phyloP scores from a whole-genome alignment of 306 rosid genomes.

The Ormosia emarginata region DNA sequence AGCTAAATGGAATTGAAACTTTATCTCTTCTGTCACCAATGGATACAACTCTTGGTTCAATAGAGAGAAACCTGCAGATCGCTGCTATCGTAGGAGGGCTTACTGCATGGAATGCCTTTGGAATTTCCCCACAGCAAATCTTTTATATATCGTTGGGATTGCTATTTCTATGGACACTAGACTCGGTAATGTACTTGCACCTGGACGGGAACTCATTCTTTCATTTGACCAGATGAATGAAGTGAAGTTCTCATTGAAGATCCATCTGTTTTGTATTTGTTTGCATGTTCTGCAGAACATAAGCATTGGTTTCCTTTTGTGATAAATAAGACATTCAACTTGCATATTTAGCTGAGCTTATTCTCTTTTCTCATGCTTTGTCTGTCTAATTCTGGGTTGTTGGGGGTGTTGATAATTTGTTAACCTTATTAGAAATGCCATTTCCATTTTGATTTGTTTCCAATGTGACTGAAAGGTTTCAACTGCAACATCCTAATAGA shows the following conservation, averaged over 20 bases:
- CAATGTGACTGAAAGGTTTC: neutral
- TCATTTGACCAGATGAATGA: neutral
- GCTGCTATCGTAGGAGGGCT: conserved; percentile 59
- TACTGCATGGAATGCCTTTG: conserved; percentile 63
- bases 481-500: neutral
- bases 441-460: neutral
- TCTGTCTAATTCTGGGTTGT: neutral
- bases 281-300: neutral
- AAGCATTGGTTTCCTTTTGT: neutral
- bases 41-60: conserved; percentile 83
- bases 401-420: neutral
- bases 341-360: neutral
- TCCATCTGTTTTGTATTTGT: neutral
- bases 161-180: conserved; percentile 78
- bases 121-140: conserved; percentile 50
- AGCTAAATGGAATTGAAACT: conserved; percentile 80
- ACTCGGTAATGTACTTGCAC: conserved; percentile 42
- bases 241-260: neutral
- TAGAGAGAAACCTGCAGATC: conserved; percentile 73
- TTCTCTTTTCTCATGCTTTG: neutral
- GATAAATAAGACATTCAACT: neutral
- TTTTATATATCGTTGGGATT: conserved; percentile 61
- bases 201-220: neutral
- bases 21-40: conserved; percentile 74
- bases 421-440: neutral